phyloP scores from a whole-genome alignment of 768 basidiomycete genomes.

The Auricularia heimuer region DNA sequence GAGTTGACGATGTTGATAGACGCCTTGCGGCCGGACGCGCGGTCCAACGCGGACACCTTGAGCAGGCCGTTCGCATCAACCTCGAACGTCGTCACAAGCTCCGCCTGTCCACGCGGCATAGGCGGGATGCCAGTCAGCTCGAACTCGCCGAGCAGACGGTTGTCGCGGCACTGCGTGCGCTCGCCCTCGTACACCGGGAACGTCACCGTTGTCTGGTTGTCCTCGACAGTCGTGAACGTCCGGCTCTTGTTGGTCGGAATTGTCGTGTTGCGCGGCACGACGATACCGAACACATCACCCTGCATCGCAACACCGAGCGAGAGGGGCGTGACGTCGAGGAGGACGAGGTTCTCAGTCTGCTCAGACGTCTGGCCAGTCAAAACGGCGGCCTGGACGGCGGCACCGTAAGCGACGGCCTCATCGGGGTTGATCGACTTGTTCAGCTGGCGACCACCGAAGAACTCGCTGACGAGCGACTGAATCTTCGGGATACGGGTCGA shows the following conservation, averaged over 20 bases:
- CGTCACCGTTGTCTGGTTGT: conserved; percentile 99
- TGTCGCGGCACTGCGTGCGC: conserved; percentile 98
- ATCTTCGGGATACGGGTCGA: conserved; percentile 98
- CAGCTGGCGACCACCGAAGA: conserved; percentile 98
- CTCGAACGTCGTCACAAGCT: conserved; percentile 98
- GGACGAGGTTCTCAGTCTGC: conserved; percentile 91
- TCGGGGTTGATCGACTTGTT: conserved; percentile 99
- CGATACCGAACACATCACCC: conserved; percentile 98
- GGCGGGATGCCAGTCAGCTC: conserved; percentile 98
- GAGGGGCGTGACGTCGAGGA: conserved; percentile 87
- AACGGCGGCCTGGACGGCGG: conserved; percentile 96
- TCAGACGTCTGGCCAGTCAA: conserved; percentile 96
- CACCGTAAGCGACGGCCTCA: conserved; percentile 97
- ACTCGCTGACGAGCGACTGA: conserved; percentile 94
- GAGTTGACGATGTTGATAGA: conserved; percentile 99
- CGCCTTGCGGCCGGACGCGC: conserved; percentile 98
- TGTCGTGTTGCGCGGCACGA: conserved; percentile 98
- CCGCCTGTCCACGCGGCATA: conserved; percentile 98
- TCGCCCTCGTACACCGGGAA: conserved; percentile 99
- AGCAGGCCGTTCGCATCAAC: conserved; percentile 98
- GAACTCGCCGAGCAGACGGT: conserved; percentile 97
- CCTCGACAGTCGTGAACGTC: conserved; percentile 99
- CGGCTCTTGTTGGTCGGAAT: conserved; percentile 99
- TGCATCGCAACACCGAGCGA: conserved; percentile 98
- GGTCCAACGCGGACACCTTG: conserved; percentile 97